Percentiles rank a stretch among this genome's conserved stretches.
Evolutionary conservation across 345 rosid genomes (phyloP).

Genomic region (Euphorbia peplus): DNA sequence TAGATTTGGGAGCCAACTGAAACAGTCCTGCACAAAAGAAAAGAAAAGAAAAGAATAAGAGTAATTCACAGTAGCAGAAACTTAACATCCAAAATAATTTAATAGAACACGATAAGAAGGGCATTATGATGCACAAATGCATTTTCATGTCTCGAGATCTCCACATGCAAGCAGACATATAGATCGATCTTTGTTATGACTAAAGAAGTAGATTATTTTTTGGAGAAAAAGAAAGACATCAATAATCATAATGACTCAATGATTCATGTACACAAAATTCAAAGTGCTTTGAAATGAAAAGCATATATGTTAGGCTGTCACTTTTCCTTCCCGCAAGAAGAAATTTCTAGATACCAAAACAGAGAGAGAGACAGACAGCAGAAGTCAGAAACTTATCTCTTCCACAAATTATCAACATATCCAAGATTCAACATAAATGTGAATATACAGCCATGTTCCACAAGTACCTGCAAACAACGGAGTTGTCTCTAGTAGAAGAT

Average conservation of each 20-base stretch:
- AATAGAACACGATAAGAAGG: no score
- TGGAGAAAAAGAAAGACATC: background rate
- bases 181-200: no score
- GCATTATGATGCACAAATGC: no score
- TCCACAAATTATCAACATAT: background rate
- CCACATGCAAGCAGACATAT: no score
- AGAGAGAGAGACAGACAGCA: background rate
- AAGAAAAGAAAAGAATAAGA: no score
- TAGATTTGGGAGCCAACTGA: conserved; percentile 64
- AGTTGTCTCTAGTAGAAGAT: conserved; percentile 47
- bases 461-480: no score
- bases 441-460: no score
- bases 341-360: background rate
- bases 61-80: background rate
- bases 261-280: background rate
- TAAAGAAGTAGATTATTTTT: no score
- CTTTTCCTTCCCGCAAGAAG: background rate
- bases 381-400: no score
- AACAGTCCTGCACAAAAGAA: conserved; percentile 57
- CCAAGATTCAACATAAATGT: no score
- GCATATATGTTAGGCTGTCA: background rate
- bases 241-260: background rate
- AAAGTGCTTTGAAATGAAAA: background rate
- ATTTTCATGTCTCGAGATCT: no score
- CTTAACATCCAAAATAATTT: no score